Base-by-base conservation (phyloP, 176 grass and related monocot genomes). In the Poa annua region DNA sequence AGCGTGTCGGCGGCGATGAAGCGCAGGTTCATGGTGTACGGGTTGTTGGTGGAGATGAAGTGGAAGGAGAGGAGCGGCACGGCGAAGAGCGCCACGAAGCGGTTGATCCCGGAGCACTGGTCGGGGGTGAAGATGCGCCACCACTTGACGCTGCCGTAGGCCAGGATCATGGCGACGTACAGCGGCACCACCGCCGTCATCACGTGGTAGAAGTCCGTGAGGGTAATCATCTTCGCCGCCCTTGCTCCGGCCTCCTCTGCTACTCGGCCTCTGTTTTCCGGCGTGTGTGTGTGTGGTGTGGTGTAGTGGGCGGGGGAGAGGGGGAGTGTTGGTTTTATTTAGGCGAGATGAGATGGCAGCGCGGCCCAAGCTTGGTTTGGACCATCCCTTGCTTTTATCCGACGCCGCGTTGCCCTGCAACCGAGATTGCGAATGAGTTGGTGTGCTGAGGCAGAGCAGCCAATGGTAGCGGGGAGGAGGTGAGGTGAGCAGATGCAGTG, bases 71-170 rank as follows among this genome's bases (percentile, higher is more conserved):
- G 96, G 13, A 99, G 89, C 48, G 96, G 96, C 12, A 99, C 96
- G 14, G 96, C 96, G 80, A 99, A 99, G 54, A 99, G 96, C 55
- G 96, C 96, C 0, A 99, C 96, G 81, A 99, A 99, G 36, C 96
- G 93, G 93, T 99, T 99, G 80, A 99, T 99, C 48, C 96, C 96
- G 17, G 96, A 99, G 91, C 96, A 99, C 93, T 99, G 96, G 83
- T 99, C 96, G 5, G 96, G 96, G 44, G 96, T 84, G 88, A 99
- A 99, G 71, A 99, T 99, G 87, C 75, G 81, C 96, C 96, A 99
- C 96, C 96, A 99, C 78, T 95, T 93, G 77, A 99, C 96, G 59
- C 89, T 92, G 9, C 96, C 96, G 79, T 99, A 99, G 15, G 96
- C 96, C 2, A 99, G 88, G 78, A 99, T 99, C 96, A 99, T 99